phyloP scores from a whole-genome alignment of 2,329 filamentous ascomycete genomes.

The Phyllosticta capitalensis region DNA sequence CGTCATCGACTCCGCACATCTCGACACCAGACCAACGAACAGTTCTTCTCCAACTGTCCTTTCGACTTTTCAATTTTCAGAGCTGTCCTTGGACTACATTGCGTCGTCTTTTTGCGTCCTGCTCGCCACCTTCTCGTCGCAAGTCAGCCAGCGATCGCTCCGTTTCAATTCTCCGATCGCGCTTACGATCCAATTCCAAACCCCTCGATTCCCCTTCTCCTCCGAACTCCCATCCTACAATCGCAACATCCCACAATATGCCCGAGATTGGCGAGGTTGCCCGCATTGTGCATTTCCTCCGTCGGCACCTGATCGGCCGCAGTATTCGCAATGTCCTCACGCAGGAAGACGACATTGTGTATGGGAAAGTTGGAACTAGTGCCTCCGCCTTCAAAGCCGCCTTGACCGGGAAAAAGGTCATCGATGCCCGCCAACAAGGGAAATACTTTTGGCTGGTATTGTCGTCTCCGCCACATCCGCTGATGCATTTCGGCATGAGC shows the following conservation, averaged over 20 bases:
- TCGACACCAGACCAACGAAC: not conserved
- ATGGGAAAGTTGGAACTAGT: conserved; percentile 80
- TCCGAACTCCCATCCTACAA: not conserved
- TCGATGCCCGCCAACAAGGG: conserved; percentile 71
- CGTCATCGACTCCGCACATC: not conserved
- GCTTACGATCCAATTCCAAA: not conserved
- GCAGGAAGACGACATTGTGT: conserved; percentile 74
- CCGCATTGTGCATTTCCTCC: conserved; percentile 76
- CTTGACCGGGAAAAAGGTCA: conserved; percentile 63
- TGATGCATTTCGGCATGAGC: conserved; percentile 71
- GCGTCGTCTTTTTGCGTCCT: not conserved
- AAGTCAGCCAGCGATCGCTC: not conserved
- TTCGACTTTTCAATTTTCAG: not conserved
- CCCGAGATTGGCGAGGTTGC: conserved; percentile 53
- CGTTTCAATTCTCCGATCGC: not conserved
- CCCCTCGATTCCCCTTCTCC: not conserved
- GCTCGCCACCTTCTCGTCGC: not conserved
- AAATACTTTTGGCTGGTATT: conserved; percentile 96
- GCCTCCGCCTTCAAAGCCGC: conserved; percentile 64
- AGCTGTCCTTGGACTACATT: not conserved
- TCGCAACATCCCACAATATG: not conserved
- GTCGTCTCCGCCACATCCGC: conserved; percentile 66
- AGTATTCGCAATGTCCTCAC: conserved; percentile 61
- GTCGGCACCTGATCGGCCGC: conserved; percentile 74
- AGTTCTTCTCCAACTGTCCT: not conserved